These are phyloP conservation scores for Lablab purpureus DNA, from an alignment of 306 rosid species.

Conservation along the genomic window DNA sequence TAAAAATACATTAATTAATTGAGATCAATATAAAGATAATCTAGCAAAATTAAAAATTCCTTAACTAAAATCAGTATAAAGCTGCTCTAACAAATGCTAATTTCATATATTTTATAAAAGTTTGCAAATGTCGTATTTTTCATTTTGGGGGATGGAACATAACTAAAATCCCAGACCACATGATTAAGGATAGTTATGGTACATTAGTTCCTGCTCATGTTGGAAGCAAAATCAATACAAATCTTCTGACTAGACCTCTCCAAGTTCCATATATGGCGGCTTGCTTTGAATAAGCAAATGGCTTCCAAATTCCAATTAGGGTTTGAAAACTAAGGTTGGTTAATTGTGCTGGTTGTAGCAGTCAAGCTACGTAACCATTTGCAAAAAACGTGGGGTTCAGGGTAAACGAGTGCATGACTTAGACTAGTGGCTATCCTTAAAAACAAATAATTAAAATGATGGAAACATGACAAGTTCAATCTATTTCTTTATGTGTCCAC, in stretches of 20 bases:
- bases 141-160: too few relatives aligned
- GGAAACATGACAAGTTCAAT: not conserved
- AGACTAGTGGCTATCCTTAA: constrained; percentile 8
- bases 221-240: not conserved
- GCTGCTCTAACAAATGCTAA: too few relatives aligned
- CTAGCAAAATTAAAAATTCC: too few relatives aligned
- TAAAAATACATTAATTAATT: too few relatives aligned
- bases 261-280: not conserved
- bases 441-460: not conserved
- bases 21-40: too few relatives aligned
- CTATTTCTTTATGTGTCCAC: constrained; percentile 11
- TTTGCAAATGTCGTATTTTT: too few relatives aligned
- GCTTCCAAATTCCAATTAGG: not conserved
- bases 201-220: not conserved
- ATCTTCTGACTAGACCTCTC: not conserved
- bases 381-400: not conserved
- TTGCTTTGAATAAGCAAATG: not conserved
- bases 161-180: too few relatives aligned
- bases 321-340: not conserved
- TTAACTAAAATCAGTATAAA: too few relatives aligned
- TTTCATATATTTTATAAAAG: too few relatives aligned
- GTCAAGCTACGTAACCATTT: constrained; percentile 14
- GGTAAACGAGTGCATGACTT: constrained; percentile 12
- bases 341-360: not conserved
- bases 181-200: too few relatives aligned